Evolutionary conservation across 208 protist genomes (phyloP).

Genomic region (Crithidia brevicula): DNA sequence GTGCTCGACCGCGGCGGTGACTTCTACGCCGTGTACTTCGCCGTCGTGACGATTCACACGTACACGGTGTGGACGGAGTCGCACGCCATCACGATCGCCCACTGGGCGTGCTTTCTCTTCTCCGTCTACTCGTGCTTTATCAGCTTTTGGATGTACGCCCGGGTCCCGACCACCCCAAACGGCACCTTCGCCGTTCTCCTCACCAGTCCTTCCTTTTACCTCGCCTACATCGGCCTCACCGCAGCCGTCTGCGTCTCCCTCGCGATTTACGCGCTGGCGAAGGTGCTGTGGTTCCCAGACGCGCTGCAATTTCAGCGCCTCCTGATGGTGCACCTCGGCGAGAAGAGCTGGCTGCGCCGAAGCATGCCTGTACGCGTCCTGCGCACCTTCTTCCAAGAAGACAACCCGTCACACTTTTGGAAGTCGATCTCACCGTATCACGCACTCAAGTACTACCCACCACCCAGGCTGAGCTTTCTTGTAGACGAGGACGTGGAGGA

Average conservation of each 20-base stretch:
- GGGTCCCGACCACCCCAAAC: conserved; percentile 34
- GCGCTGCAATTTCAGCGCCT: conserved; percentile 63
- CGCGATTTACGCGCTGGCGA: conserved; percentile 53
- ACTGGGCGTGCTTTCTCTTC: conserved; percentile 69
- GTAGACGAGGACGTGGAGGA: conserved; percentile 18
- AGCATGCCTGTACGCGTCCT: conserved; percentile 26
- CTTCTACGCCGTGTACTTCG: conserved; percentile 81
- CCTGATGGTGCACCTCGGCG: conserved; percentile 26
- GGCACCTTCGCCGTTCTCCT: conserved; percentile 60
- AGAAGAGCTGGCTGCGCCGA: conserved; percentile 16
- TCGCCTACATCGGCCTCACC: conserved; percentile 52
- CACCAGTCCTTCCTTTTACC: conserved; percentile 57
- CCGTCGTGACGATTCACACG: conserved; percentile 82
- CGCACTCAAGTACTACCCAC: conserved; percentile 31
- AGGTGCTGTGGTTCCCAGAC: conserved; percentile 71
- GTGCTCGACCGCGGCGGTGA: conserved; percentile 67
- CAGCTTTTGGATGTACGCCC: conserved; percentile 47
- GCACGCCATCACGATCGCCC: conserved; percentile 71
- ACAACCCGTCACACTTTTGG: conserved; percentile 65
- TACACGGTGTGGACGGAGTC: conserved; percentile 86
- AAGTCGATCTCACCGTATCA: conserved; percentile 48
- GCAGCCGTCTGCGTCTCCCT: conserved; percentile 47
- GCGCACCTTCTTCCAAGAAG: conserved; percentile 41
- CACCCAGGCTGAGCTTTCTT: conserved; percentile 21
- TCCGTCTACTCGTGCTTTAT: conserved; percentile 70